These are phyloP conservation scores for Nidula niveotomentosa DNA, from an alignment of 1,284 basidiomycete species.

Conservation along the genomic window DNA sequence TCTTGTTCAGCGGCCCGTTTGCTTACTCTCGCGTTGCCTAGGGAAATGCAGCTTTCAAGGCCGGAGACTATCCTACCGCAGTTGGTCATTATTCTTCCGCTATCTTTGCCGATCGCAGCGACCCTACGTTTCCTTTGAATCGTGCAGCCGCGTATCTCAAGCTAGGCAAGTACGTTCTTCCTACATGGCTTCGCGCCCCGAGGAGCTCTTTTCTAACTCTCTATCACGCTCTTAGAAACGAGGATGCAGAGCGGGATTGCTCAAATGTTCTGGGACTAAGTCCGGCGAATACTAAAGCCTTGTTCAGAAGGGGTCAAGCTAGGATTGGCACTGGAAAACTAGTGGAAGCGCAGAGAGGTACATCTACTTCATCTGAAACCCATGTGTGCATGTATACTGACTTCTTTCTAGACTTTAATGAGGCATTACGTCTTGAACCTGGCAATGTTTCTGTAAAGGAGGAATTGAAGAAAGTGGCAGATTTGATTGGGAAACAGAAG, in stretches of 20 bases:
- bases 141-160: conserved; percentile 83
- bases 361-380: conserved; percentile 11
- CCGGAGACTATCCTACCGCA: conserved; percentile 39
- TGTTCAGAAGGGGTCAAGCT: conserved; percentile 74
- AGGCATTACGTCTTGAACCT: conserved; percentile 56
- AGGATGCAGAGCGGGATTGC: conserved; percentile 78
- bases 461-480: conserved; percentile 50
- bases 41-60: conserved; percentile 48
- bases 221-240: conserved; percentile 40
- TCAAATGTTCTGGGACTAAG: conserved; percentile 52
- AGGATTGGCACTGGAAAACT: conserved; percentile 49
- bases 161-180: conserved; percentile 74
- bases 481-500: conserved; percentile 31
- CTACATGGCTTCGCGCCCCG: neutral
- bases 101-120: conserved; percentile 59
- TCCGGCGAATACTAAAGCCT: conserved; percentile 65
- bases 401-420: conserved; percentile 50
- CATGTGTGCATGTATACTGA: conserved; percentile 1
- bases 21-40: conserved; percentile 10
- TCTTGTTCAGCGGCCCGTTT: neutral
- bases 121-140: conserved; percentile 73
- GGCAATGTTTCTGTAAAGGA: conserved; percentile 54
- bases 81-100: conserved; percentile 74
- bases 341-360: conserved; percentile 57
- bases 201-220: neutral